Evolutionary conservation across 2,329 filamentous ascomycete genomes (phyloP).

Genomic region (Xylariaceae sp.): DNA sequence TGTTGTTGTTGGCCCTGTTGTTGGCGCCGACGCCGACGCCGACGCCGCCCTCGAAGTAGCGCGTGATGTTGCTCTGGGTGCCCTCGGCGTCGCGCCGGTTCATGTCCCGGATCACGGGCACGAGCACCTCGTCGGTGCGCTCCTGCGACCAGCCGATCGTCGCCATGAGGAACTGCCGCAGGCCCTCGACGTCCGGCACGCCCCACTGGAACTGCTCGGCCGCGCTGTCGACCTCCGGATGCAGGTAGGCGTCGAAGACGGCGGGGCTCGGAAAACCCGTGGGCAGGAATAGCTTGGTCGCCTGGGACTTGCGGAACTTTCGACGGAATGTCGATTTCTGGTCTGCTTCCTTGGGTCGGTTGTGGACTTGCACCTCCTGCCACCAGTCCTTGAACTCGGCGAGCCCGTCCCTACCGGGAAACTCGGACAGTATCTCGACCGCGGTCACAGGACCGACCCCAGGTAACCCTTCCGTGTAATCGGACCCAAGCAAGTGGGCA

Average conservation of each 20-base stretch:
- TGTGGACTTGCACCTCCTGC: constrained; percentile 62
- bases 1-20: too few relatives aligned
- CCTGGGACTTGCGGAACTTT: constrained; percentile 76
- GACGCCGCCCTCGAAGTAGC: constrained; percentile 72
- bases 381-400: constrained; percentile 84
- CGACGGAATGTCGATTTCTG: constrained; percentile 60
- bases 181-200: constrained; percentile 80
- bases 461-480: constrained; percentile 88
- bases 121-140: constrained; percentile 87
- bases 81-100: constrained; percentile 81
- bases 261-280: constrained; percentile 68
- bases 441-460: constrained; percentile 93
- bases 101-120: constrained; percentile 94
- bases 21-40: constrained; percentile 52
- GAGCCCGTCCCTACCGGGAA: constrained; percentile 55
- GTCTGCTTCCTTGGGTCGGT: constrained; percentile 58
- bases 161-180: constrained; percentile 77
- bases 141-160: constrained; percentile 92
- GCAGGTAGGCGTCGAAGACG: constrained; percentile 75
- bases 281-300: constrained; percentile 79
- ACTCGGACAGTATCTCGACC: constrained; percentile 89
- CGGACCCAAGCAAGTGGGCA: constrained; percentile 83
- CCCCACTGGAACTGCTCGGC: constrained; percentile 88
- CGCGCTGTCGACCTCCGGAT: constrained; percentile 77
- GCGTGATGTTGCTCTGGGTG: constrained; percentile 94